Base-by-base conservation (phyloP, 1,284 basidiomycete genomes). In the Puccinia brachypodii region DNA sequence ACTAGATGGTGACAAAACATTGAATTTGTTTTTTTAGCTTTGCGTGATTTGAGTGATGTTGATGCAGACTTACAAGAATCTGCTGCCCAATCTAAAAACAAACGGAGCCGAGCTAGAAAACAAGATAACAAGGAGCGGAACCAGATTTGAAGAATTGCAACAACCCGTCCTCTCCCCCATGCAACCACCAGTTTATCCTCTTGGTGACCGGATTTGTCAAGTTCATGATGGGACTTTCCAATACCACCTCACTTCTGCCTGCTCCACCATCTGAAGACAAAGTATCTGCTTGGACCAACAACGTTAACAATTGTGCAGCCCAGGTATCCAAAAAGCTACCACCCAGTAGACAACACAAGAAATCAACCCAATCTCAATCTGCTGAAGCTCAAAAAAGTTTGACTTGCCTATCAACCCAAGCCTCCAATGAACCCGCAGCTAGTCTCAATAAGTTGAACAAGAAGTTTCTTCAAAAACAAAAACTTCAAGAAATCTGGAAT, bases 191-290 rank as follows among this genome's bases (percentile, higher is more conserved):
- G 22, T 9, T 69, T 69, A n/a, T 36, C 38, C 3, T 40, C 22
- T 14, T 69, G 22, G 66, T 69, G 11, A 69, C 66, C 14, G 11
- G 22, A 69, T 69, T 69, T 33, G 31, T 69, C 66, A 69, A 69
- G 31, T 69, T 16, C 38, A 69, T 69, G 66, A 69, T 69, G 38
- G 40, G 66, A 6, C 2, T 69, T 16, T 36, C 22, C 13, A 33
- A 16, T 47, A 11, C 25, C 19, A n/a, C 22, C 4, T 31, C 68
- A 47, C 7, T 42, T 28, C 16, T 71, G 28, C 66, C 66, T 1
- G 40, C 31, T 25, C 66, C 66, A 1, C 66, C 66, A 16, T 69
- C 40, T 16, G 25, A 25, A 14, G 19, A 42, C 7, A 38, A 69
- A 47, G 31, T 69, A 11, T 25, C 31, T 6, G 31, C 31, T 42